Conservation (phyloP, 306 rosid species). For the Gleditsia sinensis region DNA sequence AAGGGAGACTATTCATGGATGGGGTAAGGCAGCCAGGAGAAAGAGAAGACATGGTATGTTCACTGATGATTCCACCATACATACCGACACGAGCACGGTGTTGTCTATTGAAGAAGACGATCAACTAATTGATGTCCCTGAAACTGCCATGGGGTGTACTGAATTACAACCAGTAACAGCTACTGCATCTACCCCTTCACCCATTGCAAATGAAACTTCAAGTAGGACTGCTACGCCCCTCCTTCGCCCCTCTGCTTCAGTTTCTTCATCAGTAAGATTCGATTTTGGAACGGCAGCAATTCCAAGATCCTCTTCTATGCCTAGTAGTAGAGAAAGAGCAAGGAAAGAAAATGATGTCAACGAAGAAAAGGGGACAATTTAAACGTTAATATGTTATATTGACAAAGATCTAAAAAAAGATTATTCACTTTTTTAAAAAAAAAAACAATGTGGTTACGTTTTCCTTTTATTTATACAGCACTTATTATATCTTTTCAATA, state of each 20-base stretch:
- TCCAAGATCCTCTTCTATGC: constrained; percentile 74
- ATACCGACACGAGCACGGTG: constrained; percentile 80
- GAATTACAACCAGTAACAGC: constrained; percentile 58
- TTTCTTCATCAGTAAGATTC: constrained; percentile 47
- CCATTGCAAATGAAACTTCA: constrained; percentile 62
- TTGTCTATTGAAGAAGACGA: constrained; percentile 78
- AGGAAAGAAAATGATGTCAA: constrained; percentile 8
- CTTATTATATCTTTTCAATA: too few species aligned
- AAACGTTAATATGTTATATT: constrained; percentile 22
- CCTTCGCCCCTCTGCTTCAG: constrained; percentile 71
- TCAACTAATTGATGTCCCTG: constrained; percentile 39
- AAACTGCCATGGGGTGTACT: constrained; percentile 36
- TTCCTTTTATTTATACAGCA: too few species aligned
- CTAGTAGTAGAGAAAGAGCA: constrained; percentile 48
- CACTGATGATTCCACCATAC: constrained; percentile 75
- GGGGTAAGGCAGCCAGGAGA: constrained; percentile 88
- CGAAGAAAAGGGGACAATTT: not conserved
- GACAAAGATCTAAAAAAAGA: not conserved
- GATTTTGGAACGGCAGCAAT: constrained; percentile 33
- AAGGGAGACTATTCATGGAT: constrained; percentile 89
- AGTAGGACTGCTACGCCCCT: constrained; percentile 68
- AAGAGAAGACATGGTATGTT: constrained; percentile 73
- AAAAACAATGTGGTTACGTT: too few species aligned
- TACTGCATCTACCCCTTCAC: constrained; percentile 35
- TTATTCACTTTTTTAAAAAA: too few species aligned